Conservation (phyloP, 805 yeast species). For the Yueomyces sinensis region DNA sequence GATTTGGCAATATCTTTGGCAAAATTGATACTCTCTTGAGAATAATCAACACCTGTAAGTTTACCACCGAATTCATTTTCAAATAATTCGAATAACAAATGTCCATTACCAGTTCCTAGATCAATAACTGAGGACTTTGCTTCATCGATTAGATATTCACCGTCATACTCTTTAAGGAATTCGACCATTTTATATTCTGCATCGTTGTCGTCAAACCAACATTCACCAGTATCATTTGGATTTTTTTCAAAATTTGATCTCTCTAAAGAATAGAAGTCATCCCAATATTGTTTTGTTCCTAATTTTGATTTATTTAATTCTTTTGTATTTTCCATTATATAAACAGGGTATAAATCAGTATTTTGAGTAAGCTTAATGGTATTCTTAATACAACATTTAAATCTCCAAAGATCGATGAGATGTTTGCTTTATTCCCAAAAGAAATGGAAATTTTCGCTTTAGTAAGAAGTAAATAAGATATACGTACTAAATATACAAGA, state of each 20-base stretch:
- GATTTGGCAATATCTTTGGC: constrained; percentile 45
- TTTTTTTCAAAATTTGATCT: constrained; percentile 57
- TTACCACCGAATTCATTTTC: constrained; percentile 51
- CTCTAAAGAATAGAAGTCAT: constrained; percentile 68
- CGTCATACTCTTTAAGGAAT: constrained; percentile 43
- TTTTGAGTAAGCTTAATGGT: too few species aligned
- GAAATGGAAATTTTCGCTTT: too few species aligned
- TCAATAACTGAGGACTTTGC: constrained; percentile 41
- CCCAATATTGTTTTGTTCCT: constrained; percentile 90
- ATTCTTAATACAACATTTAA: too few species aligned
- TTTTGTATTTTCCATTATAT: constrained; percentile 27
- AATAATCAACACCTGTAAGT: constrained; percentile 74
- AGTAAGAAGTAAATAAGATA: too few species aligned
- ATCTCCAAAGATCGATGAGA: too few species aligned
- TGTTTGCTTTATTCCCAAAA: too few species aligned
- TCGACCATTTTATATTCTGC: constrained; percentile 80
- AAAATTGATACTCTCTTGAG: constrained; percentile 65
- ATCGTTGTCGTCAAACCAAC: constrained; percentile 93
- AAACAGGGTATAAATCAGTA: too few species aligned
- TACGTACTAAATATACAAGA: too few species aligned
- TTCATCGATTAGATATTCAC: constrained; percentile 21
- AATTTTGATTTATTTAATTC: constrained; percentile 63
- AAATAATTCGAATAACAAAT: constrained; percentile 53
- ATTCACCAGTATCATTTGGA: constrained; percentile 81
- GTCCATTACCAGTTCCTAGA: constrained; percentile 96